Evolutionary conservation across 2,329 filamentous ascomycete genomes (phyloP).

Genomic region (Hypomyces perniciosus): DNA sequence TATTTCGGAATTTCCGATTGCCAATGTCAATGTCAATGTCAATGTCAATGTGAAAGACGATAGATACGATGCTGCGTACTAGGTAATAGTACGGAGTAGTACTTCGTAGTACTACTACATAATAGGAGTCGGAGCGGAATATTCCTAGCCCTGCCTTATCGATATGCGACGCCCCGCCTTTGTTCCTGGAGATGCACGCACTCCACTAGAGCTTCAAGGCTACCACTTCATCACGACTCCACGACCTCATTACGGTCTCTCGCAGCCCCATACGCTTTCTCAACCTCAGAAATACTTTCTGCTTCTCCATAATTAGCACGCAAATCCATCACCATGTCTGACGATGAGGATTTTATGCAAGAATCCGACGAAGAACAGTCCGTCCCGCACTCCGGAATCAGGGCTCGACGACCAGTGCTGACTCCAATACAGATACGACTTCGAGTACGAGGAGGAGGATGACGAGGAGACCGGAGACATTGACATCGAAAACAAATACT

Average conservation of each 20-base stretch:
- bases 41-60: too few species aligned
- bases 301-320: too few species aligned
- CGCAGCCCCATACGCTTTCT: not conserved
- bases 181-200: not conserved
- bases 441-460: constrained; percentile 92
- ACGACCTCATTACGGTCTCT: not conserved
- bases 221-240: not conserved
- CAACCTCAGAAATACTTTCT: not conserved
- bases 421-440: constrained; percentile 64
- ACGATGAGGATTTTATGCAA: constrained; percentile 46
- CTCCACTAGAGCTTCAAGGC: constrained; percentile 8
- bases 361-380: constrained; percentile 43
- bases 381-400: constrained; percentile 8
- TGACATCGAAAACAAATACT: constrained; percentile 99
- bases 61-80: too few species aligned
- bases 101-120: too few species aligned
- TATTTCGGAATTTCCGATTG: too few species aligned
- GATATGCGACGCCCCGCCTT: constrained; percentile 14
- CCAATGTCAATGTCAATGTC: too few species aligned
- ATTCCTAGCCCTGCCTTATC: constrained; percentile 9
- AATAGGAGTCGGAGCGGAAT: constrained; percentile 8
- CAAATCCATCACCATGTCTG: constrained; percentile 37
- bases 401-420: constrained; percentile 8
- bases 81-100: too few species aligned
- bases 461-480: constrained; percentile 84